Conservation (phyloP, 495 filamentous ascomycete genomes). For the Podospora pseudocomata region DNA sequence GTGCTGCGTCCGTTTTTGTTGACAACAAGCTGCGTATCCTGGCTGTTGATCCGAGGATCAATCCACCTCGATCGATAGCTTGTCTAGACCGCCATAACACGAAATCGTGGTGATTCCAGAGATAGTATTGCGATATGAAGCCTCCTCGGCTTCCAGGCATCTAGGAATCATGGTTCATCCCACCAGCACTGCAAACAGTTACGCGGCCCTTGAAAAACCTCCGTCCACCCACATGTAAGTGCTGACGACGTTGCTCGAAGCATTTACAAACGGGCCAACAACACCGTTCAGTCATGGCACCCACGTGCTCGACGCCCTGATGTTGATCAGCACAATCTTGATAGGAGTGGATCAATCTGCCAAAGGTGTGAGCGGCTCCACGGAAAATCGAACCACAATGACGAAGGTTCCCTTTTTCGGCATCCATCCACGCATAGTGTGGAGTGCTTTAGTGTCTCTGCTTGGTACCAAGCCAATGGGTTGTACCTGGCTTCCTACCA, state of each 20-base stretch:
- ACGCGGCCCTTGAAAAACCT: background rate
- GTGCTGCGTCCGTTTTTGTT: background rate
- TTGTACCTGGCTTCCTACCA: background rate
- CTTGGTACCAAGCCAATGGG: background rate
- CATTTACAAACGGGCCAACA: background rate
- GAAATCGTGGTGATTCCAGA: background rate
- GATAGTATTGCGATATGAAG: background rate
- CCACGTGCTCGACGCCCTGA: background rate
- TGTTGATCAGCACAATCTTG: background rate
- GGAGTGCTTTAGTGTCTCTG: background rate
- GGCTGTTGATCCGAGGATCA: background rate
- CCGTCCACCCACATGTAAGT: background rate
- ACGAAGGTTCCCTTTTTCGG: background rate
- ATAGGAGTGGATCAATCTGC: background rate
- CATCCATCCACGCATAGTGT: background rate
- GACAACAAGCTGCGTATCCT: background rate
- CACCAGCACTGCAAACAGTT: background rate
- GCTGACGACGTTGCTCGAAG: background rate
- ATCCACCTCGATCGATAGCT: background rate
- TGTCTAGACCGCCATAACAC: background rate
- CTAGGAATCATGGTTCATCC: background rate
- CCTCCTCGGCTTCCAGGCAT: background rate
- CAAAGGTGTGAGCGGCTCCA: background rate
- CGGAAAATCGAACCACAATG: slow-evolving; percentile 5
- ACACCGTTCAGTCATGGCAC: background rate